These are phyloP conservation scores for Sporothrix inflata DNA, from an alignment of 2,329 filamentous ascomycete species.

Conservation along the genomic window DNA sequence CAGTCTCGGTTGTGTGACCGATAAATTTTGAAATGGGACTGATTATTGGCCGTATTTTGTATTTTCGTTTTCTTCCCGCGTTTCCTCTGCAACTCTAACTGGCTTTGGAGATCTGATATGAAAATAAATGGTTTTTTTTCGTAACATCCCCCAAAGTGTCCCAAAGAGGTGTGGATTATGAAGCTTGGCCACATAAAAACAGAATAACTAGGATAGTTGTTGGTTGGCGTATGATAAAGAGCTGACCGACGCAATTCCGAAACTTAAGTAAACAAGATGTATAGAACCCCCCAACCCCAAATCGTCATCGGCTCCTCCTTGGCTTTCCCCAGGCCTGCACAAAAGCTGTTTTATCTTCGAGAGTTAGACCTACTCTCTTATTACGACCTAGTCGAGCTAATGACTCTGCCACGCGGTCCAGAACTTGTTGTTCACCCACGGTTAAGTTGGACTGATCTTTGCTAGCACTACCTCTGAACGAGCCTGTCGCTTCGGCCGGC, in stretches of 20 bases:
- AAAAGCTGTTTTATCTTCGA: slow-evolving; percentile 82
- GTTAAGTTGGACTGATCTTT: slow-evolving; percentile 39
- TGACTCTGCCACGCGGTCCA: slow-evolving; percentile 82
- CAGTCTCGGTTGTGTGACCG: slow-evolving; percentile 63
- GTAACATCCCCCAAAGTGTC: neutral
- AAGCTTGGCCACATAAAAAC: no score
- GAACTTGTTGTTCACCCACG: slow-evolving; percentile 66
- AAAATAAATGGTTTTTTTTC: neutral
- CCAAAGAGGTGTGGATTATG: no score
- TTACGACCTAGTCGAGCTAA: slow-evolving; percentile 85
- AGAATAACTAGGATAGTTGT: no score
- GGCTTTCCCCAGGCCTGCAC: slow-evolving; percentile 65
- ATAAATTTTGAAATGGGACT: slow-evolving; percentile 35
- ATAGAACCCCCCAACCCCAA: slow-evolving; percentile 29
- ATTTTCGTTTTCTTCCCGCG: neutral
- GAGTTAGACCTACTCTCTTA: slow-evolving; percentile 82
- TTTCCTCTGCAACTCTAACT: neutral
- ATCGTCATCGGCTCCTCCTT: slow-evolving; percentile 36
- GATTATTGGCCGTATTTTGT: neutral
- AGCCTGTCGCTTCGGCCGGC: neutral
- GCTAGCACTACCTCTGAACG: no score
- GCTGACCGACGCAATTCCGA: neutral
- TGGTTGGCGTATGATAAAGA: neutral
- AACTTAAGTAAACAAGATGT: neutral
- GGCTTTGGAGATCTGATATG: no score